Conservation (phyloP, 306 rosid species). For the Cucurbita pepo region DNA sequence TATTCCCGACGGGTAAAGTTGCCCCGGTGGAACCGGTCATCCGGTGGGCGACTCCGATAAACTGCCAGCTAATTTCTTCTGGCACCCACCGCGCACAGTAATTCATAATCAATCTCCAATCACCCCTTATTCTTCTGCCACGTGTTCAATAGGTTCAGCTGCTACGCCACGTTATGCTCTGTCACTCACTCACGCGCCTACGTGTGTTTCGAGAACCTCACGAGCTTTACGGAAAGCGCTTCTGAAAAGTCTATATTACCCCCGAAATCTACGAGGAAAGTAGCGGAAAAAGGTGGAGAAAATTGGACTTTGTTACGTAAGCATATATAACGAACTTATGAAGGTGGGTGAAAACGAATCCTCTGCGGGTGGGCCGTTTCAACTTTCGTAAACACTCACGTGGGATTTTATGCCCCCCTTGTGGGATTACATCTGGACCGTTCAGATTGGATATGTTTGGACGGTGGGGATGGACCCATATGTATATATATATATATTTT, state of each 20-base stretch:
- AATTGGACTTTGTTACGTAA: neutral
- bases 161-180: constrained; percentile 1
- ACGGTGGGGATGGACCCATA: neutral
- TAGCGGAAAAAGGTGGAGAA: neutral
- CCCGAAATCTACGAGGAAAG: neutral
- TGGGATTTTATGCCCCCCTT: neutral
- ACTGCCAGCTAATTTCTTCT: constrained; percentile 6
- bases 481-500: neutral
- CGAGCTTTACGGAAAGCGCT: neutral
- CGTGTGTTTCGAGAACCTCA: neutral
- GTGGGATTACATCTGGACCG: neutral
- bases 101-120: neutral
- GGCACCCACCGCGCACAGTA: constrained; percentile 6
- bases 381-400: neutral
- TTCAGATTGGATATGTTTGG: neutral
- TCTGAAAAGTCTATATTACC: neutral
- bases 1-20: neutral
- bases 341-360: neutral
- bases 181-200: neutral
- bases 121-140: neutral
- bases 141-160: neutral
- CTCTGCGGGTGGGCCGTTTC: neutral
- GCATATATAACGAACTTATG: neutral
- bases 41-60: neutral
- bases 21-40: neutral